A percentile compares a stretch with the other conserved stretches of the same genome.
Evolutionary conservation across 805 yeast genomes (phyloP).

Genomic region (Starmera quercuum): DNA sequence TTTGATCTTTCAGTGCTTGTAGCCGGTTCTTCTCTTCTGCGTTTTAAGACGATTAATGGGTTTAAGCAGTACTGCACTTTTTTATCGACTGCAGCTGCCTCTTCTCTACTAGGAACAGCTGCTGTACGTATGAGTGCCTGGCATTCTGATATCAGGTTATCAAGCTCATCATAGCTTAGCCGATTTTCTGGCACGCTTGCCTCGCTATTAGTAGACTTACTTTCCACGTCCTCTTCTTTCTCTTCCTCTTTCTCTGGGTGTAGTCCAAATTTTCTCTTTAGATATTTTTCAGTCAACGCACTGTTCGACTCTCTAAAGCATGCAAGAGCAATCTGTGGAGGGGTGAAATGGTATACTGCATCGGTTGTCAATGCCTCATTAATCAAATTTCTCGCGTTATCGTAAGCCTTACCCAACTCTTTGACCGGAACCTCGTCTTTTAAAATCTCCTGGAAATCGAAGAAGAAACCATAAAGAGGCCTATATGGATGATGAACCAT

Average conservation of each 20-base stretch:
- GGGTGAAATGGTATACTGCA: constrained; percentile 70
- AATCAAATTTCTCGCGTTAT: constrained; percentile 56
- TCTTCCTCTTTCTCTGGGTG: constrained; percentile 10
- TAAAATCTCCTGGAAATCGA: constrained; percentile 70
- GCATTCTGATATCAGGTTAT: constrained; percentile 42
- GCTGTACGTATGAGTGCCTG: constrained; percentile 34
- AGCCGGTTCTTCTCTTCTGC: constrained; percentile 25
- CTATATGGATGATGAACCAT: constrained; percentile 83
- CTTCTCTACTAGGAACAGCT: constrained; percentile 46
- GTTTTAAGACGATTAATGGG: constrained; percentile 46
- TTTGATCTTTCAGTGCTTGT: constrained; percentile 22
- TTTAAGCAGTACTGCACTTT: constrained; percentile 57
- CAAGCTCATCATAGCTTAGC: constrained; percentile 30
- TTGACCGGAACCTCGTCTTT: constrained; percentile 37
- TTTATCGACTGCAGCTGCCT: constrained; percentile 53
- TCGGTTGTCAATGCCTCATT: constrained; percentile 71
- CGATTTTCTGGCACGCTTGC: constrained; percentile 3
- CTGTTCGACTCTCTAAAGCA: constrained; percentile 65
- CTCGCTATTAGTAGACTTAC: constrained; percentile 12
- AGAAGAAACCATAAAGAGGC: constrained; percentile 89
- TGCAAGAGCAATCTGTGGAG: constrained; percentile 93
- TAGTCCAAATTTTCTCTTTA: constrained; percentile 51
- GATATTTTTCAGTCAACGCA: constrained; percentile 55
- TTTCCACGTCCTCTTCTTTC: constrained; percentile 1
- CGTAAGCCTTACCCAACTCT: constrained; percentile 62